Conservation (phyloP, 164 flowering plant genomes). For the Amborella trichopoda region DNA sequence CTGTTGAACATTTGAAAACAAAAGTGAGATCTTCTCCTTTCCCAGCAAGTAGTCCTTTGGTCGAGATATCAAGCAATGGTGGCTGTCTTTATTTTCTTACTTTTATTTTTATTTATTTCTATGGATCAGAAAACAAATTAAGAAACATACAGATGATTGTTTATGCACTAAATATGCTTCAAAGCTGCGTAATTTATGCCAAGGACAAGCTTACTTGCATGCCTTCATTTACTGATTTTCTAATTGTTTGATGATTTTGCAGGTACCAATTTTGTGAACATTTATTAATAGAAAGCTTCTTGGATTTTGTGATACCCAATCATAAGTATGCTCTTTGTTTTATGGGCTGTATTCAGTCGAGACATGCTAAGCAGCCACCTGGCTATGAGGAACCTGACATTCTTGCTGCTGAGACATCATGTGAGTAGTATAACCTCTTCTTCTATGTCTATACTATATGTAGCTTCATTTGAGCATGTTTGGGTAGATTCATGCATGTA, state of each 20-base stretch:
- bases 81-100: too few species aligned
- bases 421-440: conserved; percentile 4
- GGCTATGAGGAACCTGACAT: conserved; percentile 63
- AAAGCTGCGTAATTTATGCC: not conserved
- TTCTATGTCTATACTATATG: not conserved
- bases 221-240: not conserved
- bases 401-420: conserved; percentile 67
- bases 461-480: not conserved
- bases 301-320: too few species aligned
- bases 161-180: not conserved
- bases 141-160: too few species aligned
- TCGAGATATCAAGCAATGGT: too few species aligned
- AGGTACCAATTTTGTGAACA: not conserved
- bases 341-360: conserved; percentile 35
- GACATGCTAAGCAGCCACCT: conserved; percentile 20
- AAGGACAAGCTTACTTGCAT: not conserved
- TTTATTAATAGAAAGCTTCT: not conserved
- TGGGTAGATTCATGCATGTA: not conserved
- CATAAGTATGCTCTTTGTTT: too few species aligned
- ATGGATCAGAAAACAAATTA: too few species aligned
- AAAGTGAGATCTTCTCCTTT: too few species aligned
- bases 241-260: not conserved
- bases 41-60: too few species aligned
- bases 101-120: too few species aligned
- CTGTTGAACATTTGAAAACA: too few species aligned